These are phyloP conservation scores for Eucalyptus marginata DNA, from an alignment of 345 rosid species.

Conservation along the genomic window DNA sequence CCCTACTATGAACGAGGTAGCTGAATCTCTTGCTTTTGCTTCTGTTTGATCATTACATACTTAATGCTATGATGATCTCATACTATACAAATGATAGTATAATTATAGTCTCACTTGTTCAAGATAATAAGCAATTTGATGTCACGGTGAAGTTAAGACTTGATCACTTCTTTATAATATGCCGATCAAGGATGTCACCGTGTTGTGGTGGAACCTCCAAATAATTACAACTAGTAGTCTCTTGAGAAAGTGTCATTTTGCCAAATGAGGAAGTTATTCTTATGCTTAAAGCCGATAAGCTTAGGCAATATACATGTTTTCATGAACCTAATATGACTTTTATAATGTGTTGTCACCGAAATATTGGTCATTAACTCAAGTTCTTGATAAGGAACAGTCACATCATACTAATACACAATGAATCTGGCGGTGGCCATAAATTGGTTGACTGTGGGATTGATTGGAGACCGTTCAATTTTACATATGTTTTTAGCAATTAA, in stretches of 20 bases:
- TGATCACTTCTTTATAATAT: background rate
- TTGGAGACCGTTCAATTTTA: background rate
- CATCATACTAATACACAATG: background rate
- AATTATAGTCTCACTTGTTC: background rate
- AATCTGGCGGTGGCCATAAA: background rate
- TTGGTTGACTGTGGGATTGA: background rate
- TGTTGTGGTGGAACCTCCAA: background rate
- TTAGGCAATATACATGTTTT: background rate
- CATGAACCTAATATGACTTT: background rate
- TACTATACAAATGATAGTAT: background rate
- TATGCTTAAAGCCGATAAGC: background rate
- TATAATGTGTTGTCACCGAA: background rate
- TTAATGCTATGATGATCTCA: background rate
- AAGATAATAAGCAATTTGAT: background rate
- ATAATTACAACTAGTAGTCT: background rate
- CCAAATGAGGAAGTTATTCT: background rate
- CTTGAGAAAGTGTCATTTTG: background rate
- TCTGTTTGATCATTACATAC: background rate
- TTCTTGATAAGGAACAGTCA: background rate
- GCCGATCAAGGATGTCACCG: background rate
- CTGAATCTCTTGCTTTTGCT: constrained; percentile 5
- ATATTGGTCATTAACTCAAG: background rate
- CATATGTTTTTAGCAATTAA: background rate
- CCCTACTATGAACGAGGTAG: constrained; percentile 84
- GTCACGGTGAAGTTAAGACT: background rate